These are phyloP conservation scores for Cryphonectria parasitica DNA, from an alignment of 2,329 filamentous ascomycete genomes.

Conservation along the genomic window DNA sequence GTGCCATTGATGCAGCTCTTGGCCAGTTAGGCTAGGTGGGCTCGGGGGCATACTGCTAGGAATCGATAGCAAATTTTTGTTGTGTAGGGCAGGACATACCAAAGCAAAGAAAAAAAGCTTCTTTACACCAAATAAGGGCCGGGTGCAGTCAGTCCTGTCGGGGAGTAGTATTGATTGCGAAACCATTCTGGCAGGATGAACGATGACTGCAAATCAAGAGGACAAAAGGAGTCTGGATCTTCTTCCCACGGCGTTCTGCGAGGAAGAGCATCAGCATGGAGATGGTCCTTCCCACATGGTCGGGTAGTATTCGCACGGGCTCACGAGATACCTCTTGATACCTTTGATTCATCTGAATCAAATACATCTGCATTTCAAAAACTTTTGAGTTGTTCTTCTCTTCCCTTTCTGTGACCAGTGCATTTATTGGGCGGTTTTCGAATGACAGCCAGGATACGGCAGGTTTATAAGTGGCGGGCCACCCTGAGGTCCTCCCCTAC, in stretches of 20 bases:
- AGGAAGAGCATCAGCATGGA: constrained; percentile 19
- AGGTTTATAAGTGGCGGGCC: background rate
- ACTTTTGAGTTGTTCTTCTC: background rate
- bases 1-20: constrained; percentile 27
- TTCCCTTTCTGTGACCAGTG: background rate
- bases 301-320: constrained; percentile 30
- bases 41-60: constrained; percentile 27
- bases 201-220: constrained; percentile 1
- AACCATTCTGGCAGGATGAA: constrained; percentile 15
- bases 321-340: constrained; percentile 31
- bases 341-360: constrained; percentile 22
- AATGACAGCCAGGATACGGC: background rate
- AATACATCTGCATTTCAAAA: background rate
- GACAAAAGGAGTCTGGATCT: constrained; percentile 12
- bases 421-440: background rate
- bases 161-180: constrained; percentile 28
- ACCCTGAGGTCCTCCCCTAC: background rate
- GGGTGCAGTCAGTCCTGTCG: constrained; percentile 15
- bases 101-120: constrained; percentile 10
- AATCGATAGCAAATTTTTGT: constrained; percentile 28
- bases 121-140: constrained; percentile 20
- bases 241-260: constrained; percentile 25
- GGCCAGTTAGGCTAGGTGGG: constrained; percentile 25
- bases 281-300: constrained; percentile 25
- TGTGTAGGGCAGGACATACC: constrained; percentile 21